Evolutionary conservation across 2,329 filamentous ascomycete species (phyloP), one percentile per base, ranked within the genome.

Genomic region (Neodidymelliopsis sp.): DNA sequence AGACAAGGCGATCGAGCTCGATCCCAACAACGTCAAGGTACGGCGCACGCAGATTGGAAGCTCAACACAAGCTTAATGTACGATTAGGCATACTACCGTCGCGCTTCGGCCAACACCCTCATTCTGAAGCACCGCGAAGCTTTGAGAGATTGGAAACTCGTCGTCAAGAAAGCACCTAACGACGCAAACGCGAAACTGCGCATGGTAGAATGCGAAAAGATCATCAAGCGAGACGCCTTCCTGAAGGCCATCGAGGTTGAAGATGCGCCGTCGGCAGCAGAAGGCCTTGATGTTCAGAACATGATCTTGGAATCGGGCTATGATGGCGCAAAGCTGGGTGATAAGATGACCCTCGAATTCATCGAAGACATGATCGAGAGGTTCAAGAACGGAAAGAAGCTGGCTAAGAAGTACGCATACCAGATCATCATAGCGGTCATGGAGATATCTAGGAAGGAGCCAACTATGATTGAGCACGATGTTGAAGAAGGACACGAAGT

Each of bases 381-480:
- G 23, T 99, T 99, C 83, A 62, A 69, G 83, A 87, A 84, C 39
- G 94, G 94, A 69, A 97, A 99, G 82, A 93, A 90, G 76, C 82
- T 99, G 48, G 91, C 94, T 74, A 87, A 85, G 77, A 99, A 97
- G 82, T 99, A 97, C 70, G 94, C 93, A 59, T 97, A 93, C 79
- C 91, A 97, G 77, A 99, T 99, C 69, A 83, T 99, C 64, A 78
- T 97, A 63, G 89, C 90, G 5, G 90, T 95, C 63, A 91, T 89
- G 79, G 87, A 96, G 56, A 83, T 99, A 49, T 87, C 96, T 34
- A 92, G 93, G 72, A 86, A 91, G 42, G 94, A 99, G 76, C 83
- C 93, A 12, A 99, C 94, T 19, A 97, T 99, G 94, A 92, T 97
- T 19, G 94, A 99, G 77, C 84, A 94, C 69, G 84, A 90, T 38